Evolutionary conservation across 2,329 filamentous ascomycete genomes (phyloP).

Genomic region (Pestalotiopsis sp.): DNA sequence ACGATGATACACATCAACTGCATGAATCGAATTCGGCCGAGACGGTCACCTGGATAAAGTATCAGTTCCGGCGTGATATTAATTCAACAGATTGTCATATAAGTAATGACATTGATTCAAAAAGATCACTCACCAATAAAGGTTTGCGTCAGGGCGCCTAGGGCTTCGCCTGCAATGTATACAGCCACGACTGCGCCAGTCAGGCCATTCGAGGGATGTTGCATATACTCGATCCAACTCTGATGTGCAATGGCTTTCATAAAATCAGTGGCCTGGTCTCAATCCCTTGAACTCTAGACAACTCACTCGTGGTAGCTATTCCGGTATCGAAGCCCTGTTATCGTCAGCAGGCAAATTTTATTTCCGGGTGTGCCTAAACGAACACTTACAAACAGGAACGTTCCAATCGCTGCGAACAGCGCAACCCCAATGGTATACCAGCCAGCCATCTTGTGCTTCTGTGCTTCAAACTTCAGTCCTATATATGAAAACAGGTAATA

Average conservation of each 20-base stretch:
- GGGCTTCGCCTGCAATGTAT: conserved; percentile 62
- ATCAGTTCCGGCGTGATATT: too few species aligned
- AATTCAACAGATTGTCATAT: too few species aligned
- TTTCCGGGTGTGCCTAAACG: not conserved
- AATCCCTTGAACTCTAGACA: not conserved
- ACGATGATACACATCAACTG: conserved; percentile 55
- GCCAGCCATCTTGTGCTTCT: conserved; percentile 2
- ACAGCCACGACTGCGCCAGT: conserved; percentile 59
- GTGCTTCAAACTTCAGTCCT: not conserved
- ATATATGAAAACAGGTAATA: not conserved
- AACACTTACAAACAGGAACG: conserved; percentile 56
- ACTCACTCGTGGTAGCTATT: conserved; percentile 58
- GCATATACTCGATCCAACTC: conserved; percentile 63
- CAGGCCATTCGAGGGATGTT: conserved; percentile 53
- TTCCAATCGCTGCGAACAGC: conserved; percentile 60
- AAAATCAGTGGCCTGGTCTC: not conserved
- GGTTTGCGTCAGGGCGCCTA: conserved; percentile 56
- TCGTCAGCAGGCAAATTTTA: conserved; percentile 4
- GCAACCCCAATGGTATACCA: conserved; percentile 53
- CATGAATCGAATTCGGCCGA: conserved; percentile 57
- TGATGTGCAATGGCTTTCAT: conserved; percentile 56
- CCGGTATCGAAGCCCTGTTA: conserved; percentile 52
- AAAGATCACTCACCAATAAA: conserved; percentile 36
- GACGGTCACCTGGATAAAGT: conserved; percentile 37
- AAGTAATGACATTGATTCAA: too few species aligned